Percentiles rank a stretch among this genome's conserved stretches.
These are phyloP conservation scores for Endoconidiophora polonica DNA, from an alignment of 2,329 filamentous ascomycete genomes.

Conservation along the genomic window DNA sequence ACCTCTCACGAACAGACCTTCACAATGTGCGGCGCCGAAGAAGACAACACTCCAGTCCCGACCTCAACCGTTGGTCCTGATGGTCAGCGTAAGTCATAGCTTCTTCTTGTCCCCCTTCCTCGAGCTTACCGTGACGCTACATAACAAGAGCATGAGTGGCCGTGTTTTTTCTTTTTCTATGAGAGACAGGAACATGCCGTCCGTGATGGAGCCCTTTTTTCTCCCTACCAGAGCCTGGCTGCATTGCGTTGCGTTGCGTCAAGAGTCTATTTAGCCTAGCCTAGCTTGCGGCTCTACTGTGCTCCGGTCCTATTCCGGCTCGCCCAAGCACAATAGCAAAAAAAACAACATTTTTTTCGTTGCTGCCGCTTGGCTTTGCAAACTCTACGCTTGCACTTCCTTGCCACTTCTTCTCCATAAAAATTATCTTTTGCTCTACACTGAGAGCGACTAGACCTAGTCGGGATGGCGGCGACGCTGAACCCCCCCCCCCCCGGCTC, in stretches of 20 bases:
- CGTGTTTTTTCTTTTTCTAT: too few relatives aligned
- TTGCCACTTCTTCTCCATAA: slow-evolving; percentile 10
- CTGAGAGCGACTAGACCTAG: too few relatives aligned
- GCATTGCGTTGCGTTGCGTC: not conserved
- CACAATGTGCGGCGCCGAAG: slow-evolving; percentile 11
- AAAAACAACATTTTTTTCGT: not conserved
- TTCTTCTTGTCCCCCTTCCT: not conserved
- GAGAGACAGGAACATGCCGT: not conserved
- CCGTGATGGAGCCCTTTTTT: not conserved
- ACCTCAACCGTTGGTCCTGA: not conserved
- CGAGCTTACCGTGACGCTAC: too few relatives aligned
- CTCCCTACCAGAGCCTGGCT: not conserved
- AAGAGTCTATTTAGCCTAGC: too few relatives aligned
- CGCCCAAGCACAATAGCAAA: too few relatives aligned
- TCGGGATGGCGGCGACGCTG: not conserved
- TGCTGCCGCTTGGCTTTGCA: not conserved
- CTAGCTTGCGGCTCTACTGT: too few relatives aligned
- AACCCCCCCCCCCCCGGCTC: not conserved
- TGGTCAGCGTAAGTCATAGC: slow-evolving; percentile 8
- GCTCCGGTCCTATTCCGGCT: slow-evolving; percentile 12
- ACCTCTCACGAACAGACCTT: not conserved
- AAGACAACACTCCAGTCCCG: slow-evolving; percentile 10
- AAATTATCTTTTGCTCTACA: not conserved
- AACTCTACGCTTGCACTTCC: not conserved
- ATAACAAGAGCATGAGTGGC: too few relatives aligned